Percentiles rank a stretch among this genome's conserved stretches.
Conservation (phyloP, 306 rosid species). For the Cucumis hystrix region DNA sequence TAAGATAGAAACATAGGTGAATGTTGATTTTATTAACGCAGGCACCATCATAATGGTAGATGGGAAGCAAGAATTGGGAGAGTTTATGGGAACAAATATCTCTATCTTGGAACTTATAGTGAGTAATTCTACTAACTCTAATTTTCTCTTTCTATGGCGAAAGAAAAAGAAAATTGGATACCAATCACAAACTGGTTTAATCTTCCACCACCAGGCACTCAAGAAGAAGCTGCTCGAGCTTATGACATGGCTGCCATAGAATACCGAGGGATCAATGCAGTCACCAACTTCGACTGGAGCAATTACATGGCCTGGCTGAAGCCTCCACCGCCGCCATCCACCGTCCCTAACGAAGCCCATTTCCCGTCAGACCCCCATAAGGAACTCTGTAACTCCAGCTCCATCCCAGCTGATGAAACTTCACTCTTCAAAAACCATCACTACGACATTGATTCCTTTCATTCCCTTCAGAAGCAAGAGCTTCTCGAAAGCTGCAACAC, state of each 20-base stretch:
- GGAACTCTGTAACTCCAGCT: background rate
- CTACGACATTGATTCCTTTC: background rate
- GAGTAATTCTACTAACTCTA: conserved; percentile 8
- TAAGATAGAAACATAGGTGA: background rate
- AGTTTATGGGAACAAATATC: conserved; percentile 91
- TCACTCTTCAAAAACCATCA: conserved; percentile 16
- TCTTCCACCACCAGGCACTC: conserved; percentile 35
- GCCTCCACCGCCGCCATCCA: conserved; percentile 60
- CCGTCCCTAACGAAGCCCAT: background rate
- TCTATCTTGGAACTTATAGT: conserved; percentile 84
- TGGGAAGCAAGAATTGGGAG: conserved; percentile 97
- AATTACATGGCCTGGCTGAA: conserved; percentile 69
- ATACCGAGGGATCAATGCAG: conserved; percentile 76
- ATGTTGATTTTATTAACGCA: conserved; percentile 3
- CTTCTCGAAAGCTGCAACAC: conserved; percentile 12
- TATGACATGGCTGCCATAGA: conserved; percentile 90
- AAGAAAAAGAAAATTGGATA: background rate
- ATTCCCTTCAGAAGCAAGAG: conserved; percentile 24
- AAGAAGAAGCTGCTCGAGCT: conserved; percentile 88
- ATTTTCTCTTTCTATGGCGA: no score
- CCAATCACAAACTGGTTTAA: background rate
- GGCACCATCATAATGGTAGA: conserved; percentile 92
- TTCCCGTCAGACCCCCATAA: background rate
- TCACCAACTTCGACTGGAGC: conserved; percentile 78
- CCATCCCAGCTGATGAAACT: conserved; percentile 13